phyloP scores from a whole-genome alignment of 1,284 basidiomycete species.

The Puccinia polysora region DNA sequence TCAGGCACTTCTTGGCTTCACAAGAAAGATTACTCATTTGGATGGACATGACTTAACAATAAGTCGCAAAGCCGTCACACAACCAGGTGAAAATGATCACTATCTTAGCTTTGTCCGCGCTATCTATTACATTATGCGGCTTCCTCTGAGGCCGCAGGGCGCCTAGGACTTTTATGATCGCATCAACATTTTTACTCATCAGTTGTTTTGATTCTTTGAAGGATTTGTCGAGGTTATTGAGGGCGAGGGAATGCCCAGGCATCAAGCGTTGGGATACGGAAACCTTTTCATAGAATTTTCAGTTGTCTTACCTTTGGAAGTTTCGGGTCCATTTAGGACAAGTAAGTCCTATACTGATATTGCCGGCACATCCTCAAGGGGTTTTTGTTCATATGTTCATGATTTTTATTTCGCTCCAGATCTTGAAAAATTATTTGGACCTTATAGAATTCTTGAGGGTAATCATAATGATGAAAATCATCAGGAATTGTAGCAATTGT shows the following conservation, averaged over 20 bases:
- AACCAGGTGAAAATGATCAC: conserved; percentile 63
- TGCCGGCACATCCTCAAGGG: not conserved
- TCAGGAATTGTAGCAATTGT: conserved; percentile 19
- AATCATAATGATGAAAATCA: conserved; percentile 4
- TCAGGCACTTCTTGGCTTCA: conserved; percentile 76
- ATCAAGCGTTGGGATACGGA: conserved; percentile 58
- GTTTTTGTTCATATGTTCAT: not conserved
- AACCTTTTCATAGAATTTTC: conserved; percentile 86
- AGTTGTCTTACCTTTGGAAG: conserved; percentile 68
- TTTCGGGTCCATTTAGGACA: conserved; percentile 24
- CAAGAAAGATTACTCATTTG: conserved; percentile 77
- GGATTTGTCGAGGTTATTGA: conserved; percentile 78
- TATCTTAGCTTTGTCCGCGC: too few species aligned
- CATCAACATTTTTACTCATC: too few species aligned
- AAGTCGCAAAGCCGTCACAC: conserved; percentile 71
- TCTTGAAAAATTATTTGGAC: conserved; percentile 8
- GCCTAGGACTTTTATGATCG: too few species aligned
- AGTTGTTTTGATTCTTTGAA: conserved; percentile 49
- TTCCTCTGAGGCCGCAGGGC: too few species aligned
- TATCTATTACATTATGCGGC: too few species aligned
- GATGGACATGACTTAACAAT: conserved; percentile 77
- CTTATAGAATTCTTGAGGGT: not conserved
- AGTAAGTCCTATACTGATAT: not conserved
- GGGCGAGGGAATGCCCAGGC: conserved; percentile 64
- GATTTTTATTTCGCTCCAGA: not conserved